Evolutionary conservation across 148 eudicot species (phyloP).

Genomic region (Talinum fruticosum): DNA sequence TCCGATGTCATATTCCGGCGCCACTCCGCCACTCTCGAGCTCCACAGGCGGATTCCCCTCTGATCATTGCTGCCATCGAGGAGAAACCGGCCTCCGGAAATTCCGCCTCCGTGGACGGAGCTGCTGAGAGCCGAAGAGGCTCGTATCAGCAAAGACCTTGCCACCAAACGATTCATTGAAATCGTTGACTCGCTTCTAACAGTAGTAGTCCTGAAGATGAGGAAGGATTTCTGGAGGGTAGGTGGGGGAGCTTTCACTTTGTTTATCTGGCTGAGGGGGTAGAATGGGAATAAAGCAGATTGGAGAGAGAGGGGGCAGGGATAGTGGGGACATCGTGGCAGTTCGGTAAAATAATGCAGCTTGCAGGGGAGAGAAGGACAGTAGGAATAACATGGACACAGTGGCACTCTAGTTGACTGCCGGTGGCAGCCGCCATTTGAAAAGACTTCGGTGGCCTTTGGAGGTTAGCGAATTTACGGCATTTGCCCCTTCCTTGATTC

Average conservation of each 20-base stretch:
- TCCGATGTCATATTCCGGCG: slow-evolving; percentile 27
- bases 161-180: slow-evolving; percentile 25
- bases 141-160: slow-evolving; percentile 14
- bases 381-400: too few species aligned
- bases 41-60: slow-evolving; percentile 6
- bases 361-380: neutral
- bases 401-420: neutral
- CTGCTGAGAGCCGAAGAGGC: neutral
- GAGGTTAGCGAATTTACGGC: slow-evolving; percentile 8
- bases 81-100: neutral
- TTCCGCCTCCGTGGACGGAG: slow-evolving; percentile 19
- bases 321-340: too few species aligned
- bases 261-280: neutral
- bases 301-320: too few species aligned
- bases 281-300: slow-evolving; percentile 5
- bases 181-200: slow-evolving; percentile 11
- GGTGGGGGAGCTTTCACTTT: too few species aligned
- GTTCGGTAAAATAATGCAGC: neutral
- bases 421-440: neutral
- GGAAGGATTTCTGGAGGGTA: slow-evolving; percentile 3
- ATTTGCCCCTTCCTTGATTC: neutral
- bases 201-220: slow-evolving; percentile 11
- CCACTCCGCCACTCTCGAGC: slow-evolving; percentile 12
- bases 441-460: slow-evolving; percentile 11
- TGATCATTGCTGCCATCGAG: neutral